phyloP scores from a whole-genome alignment of 176 grass and related monocot species.

The Aegilops speltoides region DNA sequence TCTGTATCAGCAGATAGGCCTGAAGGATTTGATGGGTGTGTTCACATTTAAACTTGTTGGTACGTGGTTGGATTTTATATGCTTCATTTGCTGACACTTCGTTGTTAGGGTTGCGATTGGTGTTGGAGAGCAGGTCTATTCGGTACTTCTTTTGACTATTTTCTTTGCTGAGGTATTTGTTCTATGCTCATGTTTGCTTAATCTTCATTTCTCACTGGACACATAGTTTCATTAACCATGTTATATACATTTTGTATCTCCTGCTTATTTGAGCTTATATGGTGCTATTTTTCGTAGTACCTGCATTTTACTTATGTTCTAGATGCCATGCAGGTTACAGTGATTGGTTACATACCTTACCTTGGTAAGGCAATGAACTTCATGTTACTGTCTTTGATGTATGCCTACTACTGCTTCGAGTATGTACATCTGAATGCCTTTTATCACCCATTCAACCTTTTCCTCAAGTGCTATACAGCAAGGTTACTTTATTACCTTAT shows the following conservation, averaged over 20 bases:
- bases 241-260: not conserved
- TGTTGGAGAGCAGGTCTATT: constrained; percentile 93
- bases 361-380: constrained; percentile 84
- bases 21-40: constrained; percentile 77
- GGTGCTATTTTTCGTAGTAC: constrained; percentile 8
- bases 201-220: not conserved
- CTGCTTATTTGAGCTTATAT: not conserved
- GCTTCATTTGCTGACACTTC: constrained; percentile 29
- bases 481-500: constrained; percentile 15
- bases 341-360: constrained; percentile 79
- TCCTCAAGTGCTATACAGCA: not conserved
- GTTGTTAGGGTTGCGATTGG: constrained; percentile 69
- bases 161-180: constrained; percentile 94
- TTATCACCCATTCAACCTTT: constrained; percentile 11
- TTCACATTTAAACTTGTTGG: constrained; percentile 16
- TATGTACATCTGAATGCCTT: constrained; percentile 41
- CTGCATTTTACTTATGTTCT: constrained; percentile 12
- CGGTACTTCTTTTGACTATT: constrained; percentile 73
- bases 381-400: constrained; percentile 91
- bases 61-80: constrained; percentile 17
- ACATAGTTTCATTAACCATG: not conserved
- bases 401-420: constrained; percentile 99
- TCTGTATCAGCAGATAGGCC: constrained; percentile 37
- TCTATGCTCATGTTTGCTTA: constrained; percentile 20
- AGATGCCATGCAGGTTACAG: constrained; percentile 62